Base-by-base conservation (phyloP, 495 filamentous ascomycete genomes). In the Neurospora africana region DNA sequence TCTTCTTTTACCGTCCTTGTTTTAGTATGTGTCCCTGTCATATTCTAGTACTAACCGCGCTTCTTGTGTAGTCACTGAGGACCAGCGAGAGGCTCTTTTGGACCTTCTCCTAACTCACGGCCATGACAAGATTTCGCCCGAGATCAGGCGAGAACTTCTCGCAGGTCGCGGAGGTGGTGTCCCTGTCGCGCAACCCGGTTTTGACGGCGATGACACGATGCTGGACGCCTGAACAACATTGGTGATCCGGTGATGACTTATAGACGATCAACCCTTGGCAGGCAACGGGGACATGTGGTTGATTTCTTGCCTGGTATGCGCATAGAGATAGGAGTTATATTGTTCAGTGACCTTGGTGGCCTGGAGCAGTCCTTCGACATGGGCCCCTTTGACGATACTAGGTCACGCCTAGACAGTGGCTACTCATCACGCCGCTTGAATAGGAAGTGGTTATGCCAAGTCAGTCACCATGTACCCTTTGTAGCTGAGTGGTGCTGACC, bases 151-250 rank as follows among this genome's bases (percentile, higher is more conserved):
- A 76, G 95, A 99, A 82, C 80, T 99, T 74, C 80, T 98, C 43
- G 94, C 92, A 53, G 95, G 95, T 11, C 87, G 95, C 79, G 95
- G 93, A 13, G 86, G 96, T 74, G 95, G 95, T 33, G 88, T 95
- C 8, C 80, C 81, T 53, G 83, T 89, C 13, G 81, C 91, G 68
- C 89, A 92, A 67, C 75, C 79, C 4, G 83, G 79, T 1, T 81
- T 82, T 39, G 89, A 88, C 71, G 95, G 93, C n/a, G 95, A 98
- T 82, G 93, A 98, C 82, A 97, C 93, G 27, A 97, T 97, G 83
- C 76, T 89, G 71, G 86, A 88, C 76, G 83, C 74, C 78, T 77
- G 77, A 74, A 68, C 61, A 38, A 33, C 13, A 65, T 17, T 7
- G 15, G 53, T 65, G 68, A 21, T 37, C n/a, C 37, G 21, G 37